Evolutionary conservation across 139 green algal genomes (phyloP), one percentile per base, ranked within the genome.

Genomic region (Monoraphidium neglectum): DNA sequence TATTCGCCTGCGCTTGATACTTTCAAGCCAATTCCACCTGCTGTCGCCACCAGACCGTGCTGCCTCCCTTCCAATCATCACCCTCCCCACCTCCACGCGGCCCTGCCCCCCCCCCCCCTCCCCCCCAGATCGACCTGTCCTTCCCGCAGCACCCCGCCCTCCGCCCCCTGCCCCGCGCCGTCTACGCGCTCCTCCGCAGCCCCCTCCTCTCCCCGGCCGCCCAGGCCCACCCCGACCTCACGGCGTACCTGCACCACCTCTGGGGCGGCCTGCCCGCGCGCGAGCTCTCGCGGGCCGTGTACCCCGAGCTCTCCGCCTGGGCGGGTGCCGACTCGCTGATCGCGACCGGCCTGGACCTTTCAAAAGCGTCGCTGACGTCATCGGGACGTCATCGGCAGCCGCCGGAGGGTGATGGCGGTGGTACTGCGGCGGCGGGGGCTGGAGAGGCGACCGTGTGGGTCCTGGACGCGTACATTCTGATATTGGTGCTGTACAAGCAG

Each of bases 131-230:
- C 0, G 93, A 97, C 77, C 74, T 92, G 26, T 77, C 76, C 24
- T 94, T 98, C 68, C 65, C 68, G 1, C 74, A 79, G 33, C 82
- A 72, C 33, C 79, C 87, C 6, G 66, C 74, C 4, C 83, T 98
- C 57, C 79, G 87, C 46, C 66, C 84, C 2, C 54, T 98, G 74
- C 90, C 92, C 0, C 90, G 93, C n/a, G 71, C 96, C 32, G 87
- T 94, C 28, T 98, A 96, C 77, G 90, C 88, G 2, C 84, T 98
- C 66, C 91, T 98, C 67, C 82, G 89, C 67, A 86, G 76, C 66
- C 83, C 90, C 5, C 77, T 96, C 70, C 79, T 97, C 36, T 77
- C 70, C 36, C 67, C 47, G 67, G 70, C 74, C 71, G 74, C 62
- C 59, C 80, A 47, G 68, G 87, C 65, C 78, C 90, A 95, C 82